These are phyloP conservation scores for Mortierella sp. DNA, from an alignment of 371 early-diverging fungal genomes.

Conservation along the genomic window DNA sequence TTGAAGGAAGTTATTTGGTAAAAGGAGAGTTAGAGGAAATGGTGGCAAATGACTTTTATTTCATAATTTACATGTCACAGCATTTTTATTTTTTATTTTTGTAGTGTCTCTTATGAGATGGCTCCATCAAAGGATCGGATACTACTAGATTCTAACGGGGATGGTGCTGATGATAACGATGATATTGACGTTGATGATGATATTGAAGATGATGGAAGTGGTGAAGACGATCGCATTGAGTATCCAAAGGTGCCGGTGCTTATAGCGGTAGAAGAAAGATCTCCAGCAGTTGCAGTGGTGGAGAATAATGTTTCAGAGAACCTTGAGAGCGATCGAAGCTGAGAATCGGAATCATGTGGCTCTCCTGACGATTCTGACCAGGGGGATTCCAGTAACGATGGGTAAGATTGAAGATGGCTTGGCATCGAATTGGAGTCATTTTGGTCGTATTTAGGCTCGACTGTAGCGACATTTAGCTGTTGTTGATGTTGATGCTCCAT, in stretches of 20 bases:
- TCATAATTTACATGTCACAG: background rate
- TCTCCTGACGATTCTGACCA: constrained; percentile 15
- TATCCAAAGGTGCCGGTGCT: constrained; percentile 4
- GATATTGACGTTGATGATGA: constrained; percentile 2
- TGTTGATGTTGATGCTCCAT: background rate
- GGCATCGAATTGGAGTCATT: background rate
- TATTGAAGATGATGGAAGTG: background rate
- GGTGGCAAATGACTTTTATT: background rate
- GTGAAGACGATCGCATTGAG: constrained; percentile 7
- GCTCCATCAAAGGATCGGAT: background rate
- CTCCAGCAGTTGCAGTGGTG: constrained; percentile 1
- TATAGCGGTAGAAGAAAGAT: constrained; percentile 4
- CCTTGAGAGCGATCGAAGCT: background rate
- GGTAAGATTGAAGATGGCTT: background rate
- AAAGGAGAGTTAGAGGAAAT: background rate
- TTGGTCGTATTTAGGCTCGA: background rate
- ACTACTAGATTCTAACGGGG: constrained; percentile 3
- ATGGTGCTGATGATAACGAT: background rate
- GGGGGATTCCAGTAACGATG: constrained; percentile 8
- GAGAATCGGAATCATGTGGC: background rate
- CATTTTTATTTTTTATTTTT: constrained; percentile 15
- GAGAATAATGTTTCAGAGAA: constrained; percentile 6
- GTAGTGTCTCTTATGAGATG: background rate
- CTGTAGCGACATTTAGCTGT: background rate
- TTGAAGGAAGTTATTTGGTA: background rate